Base-by-base conservation (phyloP, 345 rosid genomes). In the Salix koriyanagi region DNA sequence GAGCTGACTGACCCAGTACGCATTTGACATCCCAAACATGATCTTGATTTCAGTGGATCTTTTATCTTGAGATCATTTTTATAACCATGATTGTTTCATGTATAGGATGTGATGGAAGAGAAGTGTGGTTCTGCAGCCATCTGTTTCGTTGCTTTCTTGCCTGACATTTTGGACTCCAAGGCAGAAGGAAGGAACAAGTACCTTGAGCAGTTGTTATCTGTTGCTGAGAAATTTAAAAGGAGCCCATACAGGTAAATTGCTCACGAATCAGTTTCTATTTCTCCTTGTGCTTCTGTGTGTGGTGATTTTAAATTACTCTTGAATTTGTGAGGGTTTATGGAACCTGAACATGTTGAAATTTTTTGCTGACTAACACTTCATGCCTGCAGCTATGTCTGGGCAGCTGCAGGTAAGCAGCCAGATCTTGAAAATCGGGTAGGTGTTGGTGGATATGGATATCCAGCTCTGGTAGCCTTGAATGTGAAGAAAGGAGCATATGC, bases 361-460 rank as follows among this genome's bases (percentile, higher is more conserved):
- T 32, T 6, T 44, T 54, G 72, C 71, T 74, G 36, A 56, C 44
- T 54, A 61, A 18, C 21, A 12, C 60, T 75, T 68, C 71, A 28
- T 72, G 26, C 67, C 21, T 85, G 79, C 92, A 96, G 99, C 79
- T 93, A 82, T 84, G 86, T 93, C 34, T 96, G 99, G 99, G 91
- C 87, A 67, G 97, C 98, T 62, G 94, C 99, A 6, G 93, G 94
- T 73, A 90, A 91, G 86, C 98, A 96, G 79, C 92, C 94, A 25
- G 94, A 91, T 86, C 90, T 96, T 52, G 99, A 96, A 85, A 89
- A 83, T 39, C 86, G 54, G 21, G 96, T 96, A 10, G 91, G 90
- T 13, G 97, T 96, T 36, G 99, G 99, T 62, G 99, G 98, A 73
- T 96, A 96, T 18, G 99, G 99, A 12, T 96, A 94, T 71, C 98